A percentile compares a stretch with the other conserved stretches of the same genome.
Conservation (phyloP, 2,329 filamentous ascomycete genomes). For the Sporothrix brunneoviolacea region DNA sequence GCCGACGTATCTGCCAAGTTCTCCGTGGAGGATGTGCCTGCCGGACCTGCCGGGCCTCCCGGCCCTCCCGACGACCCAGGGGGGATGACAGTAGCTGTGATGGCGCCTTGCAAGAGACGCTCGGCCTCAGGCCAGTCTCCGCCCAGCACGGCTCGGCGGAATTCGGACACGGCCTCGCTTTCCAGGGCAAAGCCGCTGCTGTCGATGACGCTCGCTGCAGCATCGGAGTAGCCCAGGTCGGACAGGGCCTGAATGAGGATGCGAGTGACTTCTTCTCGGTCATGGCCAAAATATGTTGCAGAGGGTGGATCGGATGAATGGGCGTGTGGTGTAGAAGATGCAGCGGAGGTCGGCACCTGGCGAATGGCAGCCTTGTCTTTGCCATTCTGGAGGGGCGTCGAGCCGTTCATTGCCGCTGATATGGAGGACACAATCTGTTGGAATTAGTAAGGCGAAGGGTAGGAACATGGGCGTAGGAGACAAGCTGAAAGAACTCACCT, state of each 20-base stretch:
- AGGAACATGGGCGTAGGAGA: too few species aligned
- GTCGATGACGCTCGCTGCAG: slow-evolving; percentile 65
- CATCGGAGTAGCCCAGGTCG: slow-evolving; percentile 77
- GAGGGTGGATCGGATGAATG: background rate
- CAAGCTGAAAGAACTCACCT: background rate
- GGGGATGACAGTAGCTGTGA: slow-evolving; percentile 19
- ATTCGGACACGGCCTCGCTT: slow-evolving; percentile 76
- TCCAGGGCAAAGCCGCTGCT: slow-evolving; percentile 88
- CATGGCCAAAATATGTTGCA: slow-evolving; percentile 68
- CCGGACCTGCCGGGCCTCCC: background rate
- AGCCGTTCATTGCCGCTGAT: slow-evolving; percentile 46
- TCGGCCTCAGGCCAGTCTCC: slow-evolving; percentile 87
- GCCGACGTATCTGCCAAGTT: background rate
- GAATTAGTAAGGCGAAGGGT: too few species aligned
- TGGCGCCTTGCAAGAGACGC: slow-evolving; percentile 59
- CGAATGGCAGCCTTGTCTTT: slow-evolving; percentile 17
- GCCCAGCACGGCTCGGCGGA: slow-evolving; percentile 69
- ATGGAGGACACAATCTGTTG: background rate
- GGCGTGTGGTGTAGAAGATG: background rate
- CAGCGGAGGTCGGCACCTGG: background rate
- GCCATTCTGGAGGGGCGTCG: slow-evolving; percentile 31
- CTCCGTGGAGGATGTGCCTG: background rate
- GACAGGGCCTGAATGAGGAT: slow-evolving; percentile 85
- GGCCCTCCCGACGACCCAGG: background rate
- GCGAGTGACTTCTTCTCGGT: slow-evolving; percentile 86